Evolutionary conservation across 805 yeast genomes (phyloP).

Genomic region (Candida tibetensis): DNA sequence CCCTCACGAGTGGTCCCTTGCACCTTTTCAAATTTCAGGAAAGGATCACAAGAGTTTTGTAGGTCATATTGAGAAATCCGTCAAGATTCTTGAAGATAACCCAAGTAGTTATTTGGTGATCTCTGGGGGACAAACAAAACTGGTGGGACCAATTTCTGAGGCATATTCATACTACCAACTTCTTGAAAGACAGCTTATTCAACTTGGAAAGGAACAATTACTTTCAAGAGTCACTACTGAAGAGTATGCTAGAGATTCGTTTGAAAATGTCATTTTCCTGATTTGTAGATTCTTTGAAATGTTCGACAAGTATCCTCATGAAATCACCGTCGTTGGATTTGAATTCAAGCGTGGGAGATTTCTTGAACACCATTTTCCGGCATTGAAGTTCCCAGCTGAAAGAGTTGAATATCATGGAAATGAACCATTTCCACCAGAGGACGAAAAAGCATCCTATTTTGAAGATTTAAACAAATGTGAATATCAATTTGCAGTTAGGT

Average conservation of each 20-base stretch:
- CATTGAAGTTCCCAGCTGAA: slow-evolving; percentile 40
- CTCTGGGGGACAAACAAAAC: slow-evolving; percentile 75
- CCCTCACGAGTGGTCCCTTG: slow-evolving; percentile 62
- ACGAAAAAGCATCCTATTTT: slow-evolving; percentile 38
- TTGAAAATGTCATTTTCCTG: slow-evolving; percentile 70
- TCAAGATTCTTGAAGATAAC: slow-evolving; percentile 33
- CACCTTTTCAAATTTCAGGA: slow-evolving; percentile 65
- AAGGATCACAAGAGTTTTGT: slow-evolving; percentile 65
- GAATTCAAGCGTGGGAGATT: slow-evolving; percentile 70
- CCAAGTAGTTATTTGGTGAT: slow-evolving; percentile 38
- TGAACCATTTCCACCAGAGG: slow-evolving; percentile 49
- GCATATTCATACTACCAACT: slow-evolving; percentile 54
- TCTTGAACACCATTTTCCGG: slow-evolving; percentile 50
- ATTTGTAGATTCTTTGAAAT: slow-evolving; percentile 51
- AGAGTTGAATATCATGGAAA: slow-evolving; percentile 52
- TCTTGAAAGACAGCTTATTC: slow-evolving; percentile 28
- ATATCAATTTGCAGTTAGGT: slow-evolving; percentile 48
- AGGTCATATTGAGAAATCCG: slow-evolving; percentile 53
- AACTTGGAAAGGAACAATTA: slow-evolving; percentile 9
- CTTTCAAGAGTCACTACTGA: slow-evolving; percentile 45
- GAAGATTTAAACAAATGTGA: slow-evolving; percentile 49
- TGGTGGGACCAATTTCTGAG: slow-evolving; percentile 56
- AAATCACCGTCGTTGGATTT: slow-evolving; percentile 64
- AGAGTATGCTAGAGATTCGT: slow-evolving; percentile 76
- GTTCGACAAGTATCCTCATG: slow-evolving; percentile 45